phyloP scores from a whole-genome alignment of 139 green algal genomes.

The Chlamydomonas sphaeroides region DNA sequence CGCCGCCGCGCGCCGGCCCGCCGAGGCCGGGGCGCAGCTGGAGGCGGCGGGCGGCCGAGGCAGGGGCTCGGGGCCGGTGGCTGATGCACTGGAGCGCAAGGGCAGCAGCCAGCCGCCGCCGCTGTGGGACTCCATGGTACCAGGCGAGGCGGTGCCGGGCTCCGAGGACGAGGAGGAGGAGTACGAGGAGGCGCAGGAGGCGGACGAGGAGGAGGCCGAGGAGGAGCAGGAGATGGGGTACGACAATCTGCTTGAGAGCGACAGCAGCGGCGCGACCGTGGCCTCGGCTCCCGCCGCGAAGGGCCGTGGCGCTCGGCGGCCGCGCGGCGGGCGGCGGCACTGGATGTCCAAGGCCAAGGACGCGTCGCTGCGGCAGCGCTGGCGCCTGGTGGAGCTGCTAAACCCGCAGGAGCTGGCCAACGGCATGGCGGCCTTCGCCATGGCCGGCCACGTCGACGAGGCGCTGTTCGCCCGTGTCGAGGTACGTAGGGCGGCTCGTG shows the following conservation, averaged over 20 bases:
- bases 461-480: slow-evolving; percentile 12
- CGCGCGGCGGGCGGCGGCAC: slow-evolving; percentile 24
- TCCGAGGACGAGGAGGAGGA: neutral
- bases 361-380: neutral
- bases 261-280: no score
- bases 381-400: slow-evolving; percentile 14
- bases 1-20: neutral
- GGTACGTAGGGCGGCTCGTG: neutral
- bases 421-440: slow-evolving; percentile 35
- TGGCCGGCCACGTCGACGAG: slow-evolving; percentile 45
- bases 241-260: no score
- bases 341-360: neutral
- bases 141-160: neutral
- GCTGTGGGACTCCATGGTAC: neutral
- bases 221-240: neutral
- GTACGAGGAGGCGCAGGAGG: neutral
- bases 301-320: no score
- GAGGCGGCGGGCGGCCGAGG: neutral
- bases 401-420: slow-evolving; percentile 42
- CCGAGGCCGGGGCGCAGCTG: no score
- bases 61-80: no score
- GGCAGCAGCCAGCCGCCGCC: neutral
- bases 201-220: neutral
- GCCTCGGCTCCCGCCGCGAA: no score
- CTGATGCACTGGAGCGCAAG: no score